Evolutionary conservation across 306 rosid genomes (phyloP).

Genomic region (Fagus sylvatica): DNA sequence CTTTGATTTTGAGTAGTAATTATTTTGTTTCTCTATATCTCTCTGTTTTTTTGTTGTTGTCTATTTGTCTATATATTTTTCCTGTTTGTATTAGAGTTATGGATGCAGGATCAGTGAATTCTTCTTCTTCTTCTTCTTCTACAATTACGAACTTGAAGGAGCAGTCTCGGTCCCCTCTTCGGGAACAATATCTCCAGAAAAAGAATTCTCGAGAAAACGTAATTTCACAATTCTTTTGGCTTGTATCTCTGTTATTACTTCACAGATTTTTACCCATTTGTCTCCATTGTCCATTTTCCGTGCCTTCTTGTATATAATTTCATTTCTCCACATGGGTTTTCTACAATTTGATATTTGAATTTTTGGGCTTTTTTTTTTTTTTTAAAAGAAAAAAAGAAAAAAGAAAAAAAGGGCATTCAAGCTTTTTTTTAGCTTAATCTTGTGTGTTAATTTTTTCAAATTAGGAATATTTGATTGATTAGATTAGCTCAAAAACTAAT

Average conservation of each 20-base stretch:
- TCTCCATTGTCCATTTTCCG: not conserved
- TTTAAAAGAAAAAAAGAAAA: too few relatives aligned
- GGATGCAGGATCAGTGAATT: constrained; percentile 36
- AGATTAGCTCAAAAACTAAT: not conserved
- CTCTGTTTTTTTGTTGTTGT: not conserved
- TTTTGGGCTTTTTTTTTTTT: too few relatives aligned
- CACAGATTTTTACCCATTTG: not conserved
- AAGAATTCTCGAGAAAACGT: constrained; percentile 39
- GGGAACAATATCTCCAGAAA: constrained; percentile 31
- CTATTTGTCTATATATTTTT: not conserved
- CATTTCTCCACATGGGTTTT: not conserved
- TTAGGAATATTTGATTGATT: not conserved
- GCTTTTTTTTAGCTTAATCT: too few relatives aligned
- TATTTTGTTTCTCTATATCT: not conserved
- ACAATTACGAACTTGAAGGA: constrained; percentile 8
- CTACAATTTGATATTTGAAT: not conserved
- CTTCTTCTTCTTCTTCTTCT: not conserved
- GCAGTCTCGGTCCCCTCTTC: constrained; percentile 23
- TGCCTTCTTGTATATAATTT: not conserved
- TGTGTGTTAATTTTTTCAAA: too few relatives aligned
- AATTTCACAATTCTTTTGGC: not conserved
- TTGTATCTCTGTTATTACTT: not conserved
- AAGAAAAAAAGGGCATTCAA: too few relatives aligned
- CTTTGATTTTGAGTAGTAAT: not conserved
- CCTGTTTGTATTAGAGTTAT: constrained; percentile 20